Evolutionary conservation across 176 grass and related monocot genomes (phyloP), one percentile per base, ranked within the genome.

Genomic region (Carex myosuroides): DNA sequence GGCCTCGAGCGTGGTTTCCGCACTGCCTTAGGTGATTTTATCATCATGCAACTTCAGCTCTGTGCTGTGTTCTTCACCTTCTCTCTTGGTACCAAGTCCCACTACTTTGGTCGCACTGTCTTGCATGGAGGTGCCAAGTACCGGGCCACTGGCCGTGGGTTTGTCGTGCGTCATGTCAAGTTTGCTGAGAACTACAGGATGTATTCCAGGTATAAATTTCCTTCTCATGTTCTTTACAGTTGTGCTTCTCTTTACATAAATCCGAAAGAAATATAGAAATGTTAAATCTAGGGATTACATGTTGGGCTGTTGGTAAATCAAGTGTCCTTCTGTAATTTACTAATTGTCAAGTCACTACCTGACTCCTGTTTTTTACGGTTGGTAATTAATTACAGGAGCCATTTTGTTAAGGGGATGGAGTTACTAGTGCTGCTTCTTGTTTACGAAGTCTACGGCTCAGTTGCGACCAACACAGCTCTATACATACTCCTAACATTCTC

Each of bases 61-160:
- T 94, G 90, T 64, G 87, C 94, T 14, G 92, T 97, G 29, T 97
- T 97, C 76, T 97, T 97, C 65, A 94, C 92, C 4, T 97, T 94
- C 84, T 97, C 91, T 33, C 88, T 97, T 18, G 91, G 94, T 70
- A 97, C 91, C 50, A 93, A 97, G 83, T 91, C 91, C 13, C 94
- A 97, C 74, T 94, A 94, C 79, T 97, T 92, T 84, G 90, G 90
- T 30, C 84, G 91, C 55, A 94, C 90, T 29, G 72, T 92, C 67
- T 88, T 97, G 26, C 94, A 97, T 83, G 91, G 91, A 21, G 94
- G 91, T 55, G 91, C 94, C n/a, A 91, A 92, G 84, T 94, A 97
- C 60, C 87, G 87, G 66, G 94, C 91, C 60, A 97, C 94, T 2
- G 94, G 94, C 21, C 87, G 94, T 82, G 91, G 94, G 17, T 97